Conservation (phyloP, 2,329 filamentous ascomycete species). For the Colletotrichum graminicola region DNA sequence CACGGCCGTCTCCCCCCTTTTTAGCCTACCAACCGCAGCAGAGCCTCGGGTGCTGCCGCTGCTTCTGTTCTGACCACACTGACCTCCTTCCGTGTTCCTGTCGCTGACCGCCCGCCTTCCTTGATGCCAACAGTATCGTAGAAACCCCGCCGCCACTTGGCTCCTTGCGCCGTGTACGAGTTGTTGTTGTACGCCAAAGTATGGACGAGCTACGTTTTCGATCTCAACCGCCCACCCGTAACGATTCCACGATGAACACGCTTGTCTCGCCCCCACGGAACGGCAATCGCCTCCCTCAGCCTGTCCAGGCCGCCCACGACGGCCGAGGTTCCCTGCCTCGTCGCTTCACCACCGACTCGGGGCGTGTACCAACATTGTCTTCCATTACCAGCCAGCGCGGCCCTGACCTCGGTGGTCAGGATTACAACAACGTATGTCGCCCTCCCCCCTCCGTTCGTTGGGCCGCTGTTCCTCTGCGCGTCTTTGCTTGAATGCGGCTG, state of each 20-base stretch:
- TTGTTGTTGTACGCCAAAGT: conserved; percentile 55
- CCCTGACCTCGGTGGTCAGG: conserved; percentile 59
- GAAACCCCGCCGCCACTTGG: conserved; percentile 47
- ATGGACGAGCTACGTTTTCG: conserved; percentile 87
- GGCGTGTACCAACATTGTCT: conserved; percentile 81
- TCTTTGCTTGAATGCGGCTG: conserved; percentile 19
- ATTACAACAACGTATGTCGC: conserved; percentile 61
- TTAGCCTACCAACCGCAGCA: conserved; percentile 1
- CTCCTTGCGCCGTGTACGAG: conserved; percentile 57
- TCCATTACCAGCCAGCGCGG: conserved; percentile 68
- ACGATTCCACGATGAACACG: conserved; percentile 80
- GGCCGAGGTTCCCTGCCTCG: conserved; percentile 83
- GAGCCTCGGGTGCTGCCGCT: neutral
- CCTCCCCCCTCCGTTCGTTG: neutral
- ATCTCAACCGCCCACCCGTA: conserved; percentile 80
- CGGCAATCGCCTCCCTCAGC: conserved; percentile 71
- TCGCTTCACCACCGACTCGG: conserved; percentile 93
- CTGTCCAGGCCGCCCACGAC: conserved; percentile 69
- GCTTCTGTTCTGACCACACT: neutral
- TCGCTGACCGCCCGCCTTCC: conserved; percentile 38
- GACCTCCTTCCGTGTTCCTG: conserved; percentile 11
- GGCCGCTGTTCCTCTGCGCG: neutral
- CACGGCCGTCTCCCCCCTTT: conserved; percentile 15
- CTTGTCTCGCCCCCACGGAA: conserved; percentile 82
- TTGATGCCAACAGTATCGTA: conserved; percentile 50